A percentile compares a stretch with the other conserved stretches of the same genome.
phyloP scores from a whole-genome alignment of 2,329 filamentous ascomycete species.

The Ophiostoma angusticollis region DNA sequence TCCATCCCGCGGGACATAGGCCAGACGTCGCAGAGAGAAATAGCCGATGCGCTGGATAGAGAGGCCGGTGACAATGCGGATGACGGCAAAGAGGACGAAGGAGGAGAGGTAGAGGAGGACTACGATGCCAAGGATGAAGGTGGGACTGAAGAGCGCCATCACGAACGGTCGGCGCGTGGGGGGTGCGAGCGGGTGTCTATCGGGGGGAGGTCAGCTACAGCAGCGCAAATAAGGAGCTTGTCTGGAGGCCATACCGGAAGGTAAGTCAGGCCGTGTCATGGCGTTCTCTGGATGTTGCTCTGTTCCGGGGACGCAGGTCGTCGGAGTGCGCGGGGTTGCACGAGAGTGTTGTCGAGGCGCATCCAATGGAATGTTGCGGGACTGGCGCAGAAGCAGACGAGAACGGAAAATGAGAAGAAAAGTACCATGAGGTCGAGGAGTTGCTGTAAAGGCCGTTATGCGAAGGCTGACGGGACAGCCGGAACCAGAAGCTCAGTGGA shows the following conservation, averaged over 20 bases:
- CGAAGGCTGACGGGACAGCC: too few relatives aligned
- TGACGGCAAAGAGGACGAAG: conserved; percentile 83
- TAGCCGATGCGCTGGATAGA: conserved; percentile 95
- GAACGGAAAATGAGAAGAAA: too few relatives aligned
- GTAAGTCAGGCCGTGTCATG: conserved; percentile 4
- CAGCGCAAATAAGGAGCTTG: background rate
- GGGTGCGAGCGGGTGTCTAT: background rate
- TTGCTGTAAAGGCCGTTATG: too few relatives aligned
- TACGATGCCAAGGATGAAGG: conserved; percentile 75
- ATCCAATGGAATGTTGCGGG: too few relatives aligned
- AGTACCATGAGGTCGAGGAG: too few relatives aligned
- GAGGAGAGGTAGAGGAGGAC: conserved; percentile 81
- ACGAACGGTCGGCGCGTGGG: conserved; percentile 11
- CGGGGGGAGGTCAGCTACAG: background rate
- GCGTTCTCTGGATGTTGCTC: conserved; percentile 7
- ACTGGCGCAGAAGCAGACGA: too few relatives aligned
- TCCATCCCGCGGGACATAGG: conserved; percentile 81
- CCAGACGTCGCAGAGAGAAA: conserved; percentile 78
- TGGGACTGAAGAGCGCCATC: conserved; percentile 58
- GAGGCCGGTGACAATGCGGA: conserved; percentile 84
- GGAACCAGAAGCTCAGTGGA: too few relatives aligned
- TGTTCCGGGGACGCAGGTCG: conserved; percentile 1
- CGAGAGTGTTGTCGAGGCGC: too few relatives aligned
- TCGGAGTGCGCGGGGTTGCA: too few relatives aligned
- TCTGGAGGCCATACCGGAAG: too few relatives aligned